Evolutionary conservation across 2,329 filamentous ascomycete genomes (phyloP), one percentile per base, ranked within the genome.

Genomic region (Botrytis sinoallii): DNA sequence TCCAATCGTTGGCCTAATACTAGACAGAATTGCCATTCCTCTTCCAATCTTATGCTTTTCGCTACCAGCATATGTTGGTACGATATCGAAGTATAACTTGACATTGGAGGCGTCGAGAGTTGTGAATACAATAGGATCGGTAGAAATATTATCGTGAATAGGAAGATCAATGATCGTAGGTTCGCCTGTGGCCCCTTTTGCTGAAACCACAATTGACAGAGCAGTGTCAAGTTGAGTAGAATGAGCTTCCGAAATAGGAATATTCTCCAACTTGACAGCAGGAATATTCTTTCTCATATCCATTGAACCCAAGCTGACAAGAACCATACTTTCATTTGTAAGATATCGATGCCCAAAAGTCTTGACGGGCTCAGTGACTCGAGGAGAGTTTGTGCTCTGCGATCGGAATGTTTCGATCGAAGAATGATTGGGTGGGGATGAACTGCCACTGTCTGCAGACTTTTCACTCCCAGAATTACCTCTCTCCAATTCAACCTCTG

Each of bases 311-410:
- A 99, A 85, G 79, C 94, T 98, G 78, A 99, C 95, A 67, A 98
- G 86, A 6, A 99, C 89, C 85, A 99, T 91, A 76, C 93, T 93
- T 79, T 97, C 91, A 70, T 97, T 90, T 29, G 90, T 97, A 69
- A 99, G 87, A 83, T 98, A 99, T 71, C 95, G 90, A 85, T 99
- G 96, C 73, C 96, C 96, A 82, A 98, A 99, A 1, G 94, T 93
- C 83, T 98, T 98, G 77, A 98, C 89, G 8, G 95, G 92, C 76
- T 98, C 94, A 3, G 90, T 85, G 10, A 87, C 84, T 69, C 90
- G 86, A 9, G 86, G 82, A 32, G 82, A 78, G 71, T 87, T 84
- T 67, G 71, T 71, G 10, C 68, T 74, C 57, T 78, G 77, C 14
- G 89, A 91, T 48, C 85, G 86, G 68, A 88, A 85, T 64, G 88